Evolutionary conservation across 2,329 filamentous ascomycete genomes (phyloP).

Genomic region (Elsinoe ampelina): DNA sequence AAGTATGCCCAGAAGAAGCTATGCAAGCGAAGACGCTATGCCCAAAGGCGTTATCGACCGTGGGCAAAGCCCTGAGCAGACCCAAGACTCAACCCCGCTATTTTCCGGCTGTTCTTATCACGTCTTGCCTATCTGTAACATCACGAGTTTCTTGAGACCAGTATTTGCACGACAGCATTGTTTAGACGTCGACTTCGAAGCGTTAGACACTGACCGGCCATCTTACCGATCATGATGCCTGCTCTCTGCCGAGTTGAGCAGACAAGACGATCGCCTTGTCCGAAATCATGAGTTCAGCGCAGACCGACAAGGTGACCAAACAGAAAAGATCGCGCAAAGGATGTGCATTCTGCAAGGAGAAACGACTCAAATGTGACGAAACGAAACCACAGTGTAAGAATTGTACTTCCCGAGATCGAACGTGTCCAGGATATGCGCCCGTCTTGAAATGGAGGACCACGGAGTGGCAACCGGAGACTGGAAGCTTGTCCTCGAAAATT

Average conservation of each 20-base stretch:
- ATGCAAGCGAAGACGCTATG: not conserved
- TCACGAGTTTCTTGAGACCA: not conserved
- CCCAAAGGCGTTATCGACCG: not conserved
- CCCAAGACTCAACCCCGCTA: not conserved
- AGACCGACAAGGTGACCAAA: not conserved
- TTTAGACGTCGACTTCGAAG: not conserved
- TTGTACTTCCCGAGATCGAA: slow-evolving; percentile 34
- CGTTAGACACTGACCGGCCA: not conserved
- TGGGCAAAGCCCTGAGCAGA: not conserved
- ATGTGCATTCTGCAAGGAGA: slow-evolving; percentile 17
- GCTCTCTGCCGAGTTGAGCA: not conserved
- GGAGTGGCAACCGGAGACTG: slow-evolving; percentile 37
- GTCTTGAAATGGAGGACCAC: slow-evolving; percentile 41
- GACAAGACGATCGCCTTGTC: not conserved
- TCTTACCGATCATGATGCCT: not conserved
- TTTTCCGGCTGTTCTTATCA: not conserved
- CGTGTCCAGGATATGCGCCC: slow-evolving; percentile 40
- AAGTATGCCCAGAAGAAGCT: not conserved
- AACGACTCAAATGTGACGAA: slow-evolving; percentile 35
- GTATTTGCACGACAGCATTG: not conserved
- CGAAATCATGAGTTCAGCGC: not conserved
- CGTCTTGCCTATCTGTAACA: not conserved
- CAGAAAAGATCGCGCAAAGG: slow-evolving; percentile 17
- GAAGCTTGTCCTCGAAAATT: slow-evolving; percentile 9
- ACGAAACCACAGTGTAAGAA: slow-evolving; percentile 35